phyloP scores from a whole-genome alignment of 345 rosid genomes.

The Brassica rapa region DNA sequence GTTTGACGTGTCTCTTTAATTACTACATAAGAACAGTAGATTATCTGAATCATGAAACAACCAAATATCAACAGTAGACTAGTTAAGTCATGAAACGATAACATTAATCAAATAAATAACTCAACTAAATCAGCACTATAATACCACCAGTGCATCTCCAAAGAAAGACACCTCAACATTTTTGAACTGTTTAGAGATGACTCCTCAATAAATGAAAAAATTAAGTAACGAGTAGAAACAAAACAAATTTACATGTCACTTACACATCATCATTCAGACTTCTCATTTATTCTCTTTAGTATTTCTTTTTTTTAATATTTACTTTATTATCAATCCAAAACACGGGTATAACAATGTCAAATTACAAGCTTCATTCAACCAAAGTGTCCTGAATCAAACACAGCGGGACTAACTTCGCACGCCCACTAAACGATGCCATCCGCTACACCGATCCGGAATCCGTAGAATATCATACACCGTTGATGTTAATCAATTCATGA shows the following conservation, averaged over 20 bases:
- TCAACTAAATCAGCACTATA: not conserved
- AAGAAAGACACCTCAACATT: no score
- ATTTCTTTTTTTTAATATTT: no score
- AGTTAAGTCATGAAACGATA: not conserved
- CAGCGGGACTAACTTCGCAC: not conserved
- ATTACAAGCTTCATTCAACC: not conserved
- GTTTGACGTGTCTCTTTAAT: no score
- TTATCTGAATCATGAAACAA: not conserved
- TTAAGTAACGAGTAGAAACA: no score
- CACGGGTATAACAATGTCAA: not conserved
- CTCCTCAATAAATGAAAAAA: no score
- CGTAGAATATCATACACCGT: not conserved
- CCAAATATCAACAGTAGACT: no score
- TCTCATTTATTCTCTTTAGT: no score
- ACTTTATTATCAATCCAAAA: not conserved
- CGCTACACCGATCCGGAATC: not conserved
- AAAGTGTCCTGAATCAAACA: not conserved
- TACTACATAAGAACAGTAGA: not conserved
- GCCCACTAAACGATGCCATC: not conserved
- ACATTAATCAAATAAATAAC: not conserved
- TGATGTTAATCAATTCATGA: not conserved
- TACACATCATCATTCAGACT: no score
- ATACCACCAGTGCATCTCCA: no score
- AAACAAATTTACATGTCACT: no score
- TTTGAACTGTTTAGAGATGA: no score